Base-by-base conservation (phyloP, 2,329 filamentous ascomycete genomes). In the Fusarium veterinarium region DNA sequence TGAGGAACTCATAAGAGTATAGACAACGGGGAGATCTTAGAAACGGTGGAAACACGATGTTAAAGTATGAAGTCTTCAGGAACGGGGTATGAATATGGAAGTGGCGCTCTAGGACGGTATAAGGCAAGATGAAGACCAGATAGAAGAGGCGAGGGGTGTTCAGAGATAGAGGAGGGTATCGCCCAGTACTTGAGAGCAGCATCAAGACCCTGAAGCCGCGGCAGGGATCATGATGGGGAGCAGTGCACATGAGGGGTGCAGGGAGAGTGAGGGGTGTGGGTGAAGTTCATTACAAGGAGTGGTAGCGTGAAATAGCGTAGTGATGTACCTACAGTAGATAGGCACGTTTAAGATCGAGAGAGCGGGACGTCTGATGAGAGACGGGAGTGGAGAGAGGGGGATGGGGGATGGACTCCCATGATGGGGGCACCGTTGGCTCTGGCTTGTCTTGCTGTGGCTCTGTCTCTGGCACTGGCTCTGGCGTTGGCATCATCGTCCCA, bases 401-500 rank as follows among this genome's bases (percentile, higher is more conserved):
- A 52, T 25, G 48, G 40, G 48, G 67, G 58, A 67, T 64, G 56
- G 69, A 37, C 49, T 52, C 49, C 49, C 33, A 52, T 52, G 53
- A 73, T 72, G 71, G 71, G 71, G 70, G 67, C 71, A 62, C 71
- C 53, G 73, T 76, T 76, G 41, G 64, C 45, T 45, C 42, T 60
- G 60, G 61, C 41, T 53, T 38, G 49, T 38, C 33, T n/a, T 51
- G 42, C 42, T 51, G 23, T 58, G 42, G 55, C 55, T 58, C 55
- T 51, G 55, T n/a, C 42, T 38, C 56, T 51, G 33, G 23, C 20
- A 30, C n/a, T 35, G 40, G 52, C 28, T 23, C 33, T 37, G 56
- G 33, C 35, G 44, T 49, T 60, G 67, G 64, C 72, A 76, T 75
- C 74, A 76, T 72, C 64, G 59, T 71, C 69, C 74, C 72, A 59